Percentiles rank a stretch among this genome's conserved stretches.
phyloP scores from a whole-genome alignment of 495 filamentous ascomycete species.

The Xylona heveae region DNA sequence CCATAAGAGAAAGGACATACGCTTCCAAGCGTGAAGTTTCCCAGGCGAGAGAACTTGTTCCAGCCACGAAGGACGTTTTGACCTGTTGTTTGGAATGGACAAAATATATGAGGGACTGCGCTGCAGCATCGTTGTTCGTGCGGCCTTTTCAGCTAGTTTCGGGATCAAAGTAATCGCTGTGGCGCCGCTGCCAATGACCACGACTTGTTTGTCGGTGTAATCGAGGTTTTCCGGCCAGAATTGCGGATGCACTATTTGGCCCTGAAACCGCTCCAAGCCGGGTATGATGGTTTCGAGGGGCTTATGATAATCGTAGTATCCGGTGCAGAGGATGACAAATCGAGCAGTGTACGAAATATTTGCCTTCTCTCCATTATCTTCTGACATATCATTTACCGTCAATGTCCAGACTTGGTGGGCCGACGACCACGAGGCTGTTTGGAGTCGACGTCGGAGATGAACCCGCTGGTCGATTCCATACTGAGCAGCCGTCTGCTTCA shows the following conservation, averaged over 20 bases:
- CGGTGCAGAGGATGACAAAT: conserved; percentile 40
- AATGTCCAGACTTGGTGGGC: conserved; percentile 39
- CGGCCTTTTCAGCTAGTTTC: conserved; percentile 23
- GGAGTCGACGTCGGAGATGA: conserved; percentile 32
- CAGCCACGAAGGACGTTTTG: no score
- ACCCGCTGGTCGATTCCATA: conserved; percentile 43
- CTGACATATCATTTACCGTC: no score
- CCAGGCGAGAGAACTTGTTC: no score
- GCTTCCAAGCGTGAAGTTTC: no score
- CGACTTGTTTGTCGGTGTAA: conserved; percentile 26
- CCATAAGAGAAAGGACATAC: conserved; percentile 23
- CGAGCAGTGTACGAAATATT: conserved; percentile 25
- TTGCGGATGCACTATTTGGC: conserved; percentile 35
- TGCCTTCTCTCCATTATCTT: conserved; percentile 21
- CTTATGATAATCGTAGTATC: conserved; percentile 46
- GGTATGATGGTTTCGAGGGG: conserved; percentile 34
- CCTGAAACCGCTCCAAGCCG: conserved; percentile 33
- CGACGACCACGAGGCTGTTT: conserved; percentile 35
- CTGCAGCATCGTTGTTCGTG: conserved; percentile 33
- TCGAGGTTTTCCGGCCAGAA: conserved; percentile 34
- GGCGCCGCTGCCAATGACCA: conserved; percentile 34
- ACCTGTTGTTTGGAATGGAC: conserved; percentile 22
- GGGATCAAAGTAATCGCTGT: conserved; percentile 36
- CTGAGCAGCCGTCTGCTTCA: conserved; percentile 32
- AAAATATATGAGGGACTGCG: conserved; percentile 35